phyloP scores from a whole-genome alignment of 805 yeast species.

The Pichia deserticola region DNA sequence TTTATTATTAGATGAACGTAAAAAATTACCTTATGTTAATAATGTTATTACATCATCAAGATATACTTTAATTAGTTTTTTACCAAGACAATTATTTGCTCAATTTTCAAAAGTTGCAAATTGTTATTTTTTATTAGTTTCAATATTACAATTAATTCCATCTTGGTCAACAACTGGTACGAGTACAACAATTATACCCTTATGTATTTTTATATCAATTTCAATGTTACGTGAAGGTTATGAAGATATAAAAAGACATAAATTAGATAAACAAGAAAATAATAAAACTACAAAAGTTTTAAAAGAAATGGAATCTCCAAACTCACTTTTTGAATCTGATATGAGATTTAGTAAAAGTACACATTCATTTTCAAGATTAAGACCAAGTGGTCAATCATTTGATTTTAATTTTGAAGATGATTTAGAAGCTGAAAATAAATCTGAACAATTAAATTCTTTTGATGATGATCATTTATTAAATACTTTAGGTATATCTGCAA shows the following conservation, averaged over 20 bases:
- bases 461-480: constrained; percentile 13
- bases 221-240: constrained; percentile 90
- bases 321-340: constrained; percentile 8
- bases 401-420: constrained; percentile 17
- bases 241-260: constrained; percentile 86
- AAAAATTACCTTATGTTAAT: constrained; percentile 47
- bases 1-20: constrained; percentile 63
- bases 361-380: constrained; percentile 22
- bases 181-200: constrained; percentile 86
- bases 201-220: constrained; percentile 76
- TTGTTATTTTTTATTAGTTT: constrained; percentile 79
- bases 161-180: constrained; percentile 97
- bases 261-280: constrained; percentile 80
- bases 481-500: constrained; percentile 13
- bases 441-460: constrained; percentile 20
- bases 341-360: constrained; percentile 21
- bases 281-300: constrained; percentile 42
- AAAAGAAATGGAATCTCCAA: constrained; percentile 7
- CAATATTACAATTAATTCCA: constrained; percentile 92
- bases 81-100: constrained; percentile 83
- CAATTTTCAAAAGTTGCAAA: constrained; percentile 94
- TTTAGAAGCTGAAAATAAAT: constrained; percentile 9
- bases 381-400: constrained; percentile 21
- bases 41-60: constrained; percentile 82
- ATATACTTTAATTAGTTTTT: constrained; percentile 69